Conservation (phyloP, 495 filamentous ascomycete genomes). For the Neurospora sp. region DNA sequence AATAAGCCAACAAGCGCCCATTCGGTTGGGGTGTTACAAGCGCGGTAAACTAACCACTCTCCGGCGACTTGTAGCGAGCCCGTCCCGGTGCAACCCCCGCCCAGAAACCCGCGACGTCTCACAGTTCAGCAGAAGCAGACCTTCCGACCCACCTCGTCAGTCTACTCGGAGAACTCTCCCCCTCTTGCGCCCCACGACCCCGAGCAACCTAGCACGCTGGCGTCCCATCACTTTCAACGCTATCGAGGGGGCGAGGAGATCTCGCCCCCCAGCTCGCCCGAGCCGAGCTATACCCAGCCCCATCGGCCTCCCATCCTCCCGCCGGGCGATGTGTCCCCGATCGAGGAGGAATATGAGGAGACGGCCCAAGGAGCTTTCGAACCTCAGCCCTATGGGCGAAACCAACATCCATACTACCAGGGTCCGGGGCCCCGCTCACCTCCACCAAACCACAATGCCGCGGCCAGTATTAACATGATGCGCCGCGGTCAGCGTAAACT, state of each 20-base stretch:
- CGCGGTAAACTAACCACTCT: not conserved
- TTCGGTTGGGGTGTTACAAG: not conserved
- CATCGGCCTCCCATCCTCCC: slow-evolving; percentile 6
- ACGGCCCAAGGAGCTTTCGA: not conserved
- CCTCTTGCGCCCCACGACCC: slow-evolving; percentile 17
- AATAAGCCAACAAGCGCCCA: not conserved
- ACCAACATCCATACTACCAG: not conserved
- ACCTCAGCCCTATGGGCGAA: not conserved
- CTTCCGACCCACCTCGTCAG: slow-evolving; percentile 28
- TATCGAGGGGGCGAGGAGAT: slow-evolving; percentile 27
- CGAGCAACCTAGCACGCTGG: slow-evolving; percentile 18
- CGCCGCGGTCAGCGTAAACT: slow-evolving; percentile 37
- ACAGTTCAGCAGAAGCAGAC: slow-evolving; percentile 19
- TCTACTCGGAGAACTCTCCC: slow-evolving; percentile 27
- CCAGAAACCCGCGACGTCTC: slow-evolving; percentile 22
- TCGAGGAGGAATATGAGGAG: slow-evolving; percentile 31
- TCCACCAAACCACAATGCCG: slow-evolving; percentile 7
- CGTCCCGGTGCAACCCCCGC: slow-evolving; percentile 23
- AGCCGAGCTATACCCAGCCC: slow-evolving; percentile 16
- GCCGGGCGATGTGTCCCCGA: slow-evolving; percentile 38
- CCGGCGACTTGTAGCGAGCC: slow-evolving; percentile 14
- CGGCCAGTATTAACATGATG: slow-evolving; percentile 39
- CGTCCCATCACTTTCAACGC: slow-evolving; percentile 19
- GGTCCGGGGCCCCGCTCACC: slow-evolving; percentile 5
- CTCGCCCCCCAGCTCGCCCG: slow-evolving; percentile 41